Conservation (phyloP, 192 early-diverging fungal genomes). For the Coemansia sp. region DNA sequence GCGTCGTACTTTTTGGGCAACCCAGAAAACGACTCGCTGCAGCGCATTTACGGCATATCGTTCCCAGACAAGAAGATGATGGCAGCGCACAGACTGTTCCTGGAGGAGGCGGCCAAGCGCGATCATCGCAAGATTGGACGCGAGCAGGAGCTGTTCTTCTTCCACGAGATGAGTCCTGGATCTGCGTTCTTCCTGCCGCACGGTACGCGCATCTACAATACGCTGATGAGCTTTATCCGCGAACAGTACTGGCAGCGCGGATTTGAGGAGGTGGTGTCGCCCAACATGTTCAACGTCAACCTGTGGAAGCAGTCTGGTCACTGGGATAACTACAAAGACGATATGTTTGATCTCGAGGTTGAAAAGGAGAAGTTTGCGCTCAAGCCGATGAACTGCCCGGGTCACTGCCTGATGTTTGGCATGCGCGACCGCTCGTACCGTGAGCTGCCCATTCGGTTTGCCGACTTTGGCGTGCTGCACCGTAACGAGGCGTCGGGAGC, state of each 20-base stretch:
- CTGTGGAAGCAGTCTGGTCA: conserved; percentile 96
- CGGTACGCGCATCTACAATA: conserved; percentile 95
- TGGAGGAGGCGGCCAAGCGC: conserved; percentile 90
- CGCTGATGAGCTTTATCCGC: conserved; percentile 87
- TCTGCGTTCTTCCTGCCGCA: conserved; percentile 95
- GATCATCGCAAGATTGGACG: conserved; percentile 97
- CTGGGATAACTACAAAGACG: conserved; percentile 94
- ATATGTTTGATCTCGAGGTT: conserved; percentile 94
- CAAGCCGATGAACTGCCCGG: conserved; percentile 99
- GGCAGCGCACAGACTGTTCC: conserved; percentile 92
- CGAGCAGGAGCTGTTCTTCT: conserved; percentile 99
- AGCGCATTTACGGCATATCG: conserved; percentile 98
- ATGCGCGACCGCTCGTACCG: conserved; percentile 92
- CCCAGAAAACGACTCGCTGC: conserved; percentile 95
- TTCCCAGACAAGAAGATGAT: conserved; percentile 99
- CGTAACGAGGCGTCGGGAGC: conserved; percentile 94
- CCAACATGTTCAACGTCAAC: conserved; percentile 99
- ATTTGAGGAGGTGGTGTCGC: conserved; percentile 94
- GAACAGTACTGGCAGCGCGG: conserved; percentile 88
- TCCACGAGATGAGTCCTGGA: conserved; percentile 93
- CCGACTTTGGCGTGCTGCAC: conserved; percentile 98
- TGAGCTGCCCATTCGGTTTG: conserved; percentile 91
- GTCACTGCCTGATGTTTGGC: conserved; percentile 96
- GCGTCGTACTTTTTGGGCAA: conserved; percentile 98
- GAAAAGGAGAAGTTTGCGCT: conserved; percentile 98